Evolutionary conservation across 2,329 filamentous ascomycete species (phyloP), one percentile per base, ranked within the genome.

Genomic region (Ilyonectria destructans): DNA sequence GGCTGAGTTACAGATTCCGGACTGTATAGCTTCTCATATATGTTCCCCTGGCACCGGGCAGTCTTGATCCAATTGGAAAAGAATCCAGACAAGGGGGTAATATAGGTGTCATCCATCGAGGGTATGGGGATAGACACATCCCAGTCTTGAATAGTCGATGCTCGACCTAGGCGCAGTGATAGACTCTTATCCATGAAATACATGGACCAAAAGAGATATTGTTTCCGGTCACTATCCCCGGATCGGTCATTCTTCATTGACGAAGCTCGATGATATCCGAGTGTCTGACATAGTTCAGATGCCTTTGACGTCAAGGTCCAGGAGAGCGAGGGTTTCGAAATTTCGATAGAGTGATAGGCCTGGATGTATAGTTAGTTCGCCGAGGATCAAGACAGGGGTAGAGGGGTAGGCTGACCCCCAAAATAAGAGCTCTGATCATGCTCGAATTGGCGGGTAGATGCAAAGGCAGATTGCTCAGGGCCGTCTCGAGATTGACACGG

Each of bases 101-200:
- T 73, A 6, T 77, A 72, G 12, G 85, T 77, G 12, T 73, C 71
- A 4, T 66, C 65, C 8, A 58, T 81, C 82, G 31, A 77, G 68
- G 72, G 75, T 71, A 71, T 77, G 45, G 78, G 83, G 6, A 80
- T 77, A 17, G 78, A 87, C 63, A 90, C 86, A 67, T 90, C 88
- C 77, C 86, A 89, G 71, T 89, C 87, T 49, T 87, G 87, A 2
- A 90, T 83, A 5, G 83, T 83, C 0, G 87, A 85, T 0, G 87
- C 80, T 17, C 82, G 83, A 0, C 89, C 89, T 4, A 90, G 78
- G 3, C 87, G 84, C 3, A 91, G 81, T 0, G 87, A 86, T 19
- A 90, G 78, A 19, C 83, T 83, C 66, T 87, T 89, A 67, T 90
- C 86, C 17, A 90, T 78, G 54, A 86, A 84, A 69, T 90, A 91